Base-by-base conservation (phyloP, 139 green algal genomes). In the Spirogloea muscicola region DNA sequence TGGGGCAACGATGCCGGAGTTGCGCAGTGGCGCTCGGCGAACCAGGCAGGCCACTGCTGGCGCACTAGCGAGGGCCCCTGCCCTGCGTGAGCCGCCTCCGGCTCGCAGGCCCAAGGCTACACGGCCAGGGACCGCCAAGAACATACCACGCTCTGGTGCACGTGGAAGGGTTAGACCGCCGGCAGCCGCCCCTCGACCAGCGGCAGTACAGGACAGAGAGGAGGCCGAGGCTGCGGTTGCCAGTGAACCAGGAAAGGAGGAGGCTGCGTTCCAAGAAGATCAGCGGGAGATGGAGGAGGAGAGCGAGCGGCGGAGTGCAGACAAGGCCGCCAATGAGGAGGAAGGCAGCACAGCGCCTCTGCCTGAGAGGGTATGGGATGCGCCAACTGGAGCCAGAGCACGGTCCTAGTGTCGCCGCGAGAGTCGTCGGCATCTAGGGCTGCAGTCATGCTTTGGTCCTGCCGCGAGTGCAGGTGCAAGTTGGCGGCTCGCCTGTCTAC, bases 401-500 rank as follows among this genome's bases (percentile, higher is more conserved):
- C n/a, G n/a, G n/a, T n/a, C n/a, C n/a, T n/a, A n/a, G n/a, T n/a
- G n/a, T n/a, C n/a, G n/a, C n/a, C n/a, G n/a, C n/a, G n/a, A n/a
- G n/a, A n/a, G 6, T 10, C 33, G 46, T 82, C 34, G 16, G 49
- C 5, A 69, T 59, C 58, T 69, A 58, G 60, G 39, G 40, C 9
- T 62, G 33, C 3, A 4, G 13, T 46, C 5, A 42, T 37, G 6
- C 7, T 21, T 73, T 82, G 69, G 16, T 72, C 5, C 57, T 59
- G 57, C 58, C 58, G 60, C 21, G 40, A 38, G 9, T 64, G 40
- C 79, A 87, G 83, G 70, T 85, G 16, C 74, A 86, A 77, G 84
- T 89, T 31, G 85, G 84, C 2, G 84, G 84, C 10, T 87, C 80
- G 3, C 85, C 85, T 31, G 43, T 84, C 21, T 89, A 89, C 76